phyloP scores from a whole-genome alignment of 495 filamentous ascomycete species.

The Staphylotrichum longicolle region DNA sequence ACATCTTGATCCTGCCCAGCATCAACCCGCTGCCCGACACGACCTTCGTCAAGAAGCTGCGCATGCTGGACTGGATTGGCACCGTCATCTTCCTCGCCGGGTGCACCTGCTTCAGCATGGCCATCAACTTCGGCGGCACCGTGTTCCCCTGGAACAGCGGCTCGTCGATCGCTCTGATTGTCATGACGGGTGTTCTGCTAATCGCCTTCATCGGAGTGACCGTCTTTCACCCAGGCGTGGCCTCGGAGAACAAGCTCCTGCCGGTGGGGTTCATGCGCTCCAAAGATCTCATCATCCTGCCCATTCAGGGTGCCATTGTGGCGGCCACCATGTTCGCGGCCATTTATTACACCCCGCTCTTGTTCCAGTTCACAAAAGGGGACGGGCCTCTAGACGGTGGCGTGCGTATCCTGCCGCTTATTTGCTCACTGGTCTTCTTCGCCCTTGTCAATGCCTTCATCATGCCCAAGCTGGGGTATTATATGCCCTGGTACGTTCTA shows the following conservation, averaged over 20 bases:
- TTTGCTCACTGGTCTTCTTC: slow-evolving; percentile 47
- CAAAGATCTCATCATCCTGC: slow-evolving; percentile 43
- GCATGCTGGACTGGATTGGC: slow-evolving; percentile 44
- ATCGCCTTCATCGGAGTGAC: slow-evolving; percentile 41
- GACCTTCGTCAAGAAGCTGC: slow-evolving; percentile 24
- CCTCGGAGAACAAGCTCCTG: slow-evolving; percentile 19
- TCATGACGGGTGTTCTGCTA: slow-evolving; percentile 45
- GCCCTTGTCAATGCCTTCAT: slow-evolving; percentile 49
- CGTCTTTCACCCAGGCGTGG: slow-evolving; percentile 43
- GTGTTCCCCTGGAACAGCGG: slow-evolving; percentile 52
- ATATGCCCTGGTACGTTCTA: slow-evolving; percentile 57
- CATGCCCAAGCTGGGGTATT: slow-evolving; percentile 50
- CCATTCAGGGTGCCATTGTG: slow-evolving; percentile 33
- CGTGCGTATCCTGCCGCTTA: slow-evolving; percentile 59
- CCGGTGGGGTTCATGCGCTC: slow-evolving; percentile 49
- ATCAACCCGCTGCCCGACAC: slow-evolving; percentile 44
- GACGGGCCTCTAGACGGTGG: slow-evolving; percentile 50
- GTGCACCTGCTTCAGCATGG: slow-evolving; percentile 45
- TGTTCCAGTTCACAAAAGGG: slow-evolving; percentile 56
- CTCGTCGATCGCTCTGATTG: slow-evolving; percentile 52
- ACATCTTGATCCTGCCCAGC: slow-evolving; percentile 54
- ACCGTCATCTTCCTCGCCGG: slow-evolving; percentile 39
- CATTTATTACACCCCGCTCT: slow-evolving; percentile 53
- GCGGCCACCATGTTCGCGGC: slow-evolving; percentile 9
- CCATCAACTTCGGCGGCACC: slow-evolving; percentile 54